Evolutionary conservation across 768 basidiomycete species (phyloP), one percentile per base, ranked within the genome.

Genomic region (Suillus alpinus): DNA sequence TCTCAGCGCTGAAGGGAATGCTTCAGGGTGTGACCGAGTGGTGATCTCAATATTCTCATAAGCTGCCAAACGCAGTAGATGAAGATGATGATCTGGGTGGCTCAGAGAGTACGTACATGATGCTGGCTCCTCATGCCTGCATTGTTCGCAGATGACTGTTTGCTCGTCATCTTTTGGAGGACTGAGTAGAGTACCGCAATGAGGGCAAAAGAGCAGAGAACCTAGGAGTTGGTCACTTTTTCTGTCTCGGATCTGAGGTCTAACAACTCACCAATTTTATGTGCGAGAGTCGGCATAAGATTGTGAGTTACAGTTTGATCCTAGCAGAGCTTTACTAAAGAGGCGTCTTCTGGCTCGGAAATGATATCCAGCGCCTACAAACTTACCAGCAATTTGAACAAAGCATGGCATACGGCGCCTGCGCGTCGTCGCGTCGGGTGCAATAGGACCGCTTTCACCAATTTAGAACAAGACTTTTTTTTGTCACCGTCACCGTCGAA

Each of bases 131-230:
- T 86, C 79, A 66, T 91, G 86, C 2, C 82, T 85, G 72, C 96
- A 99, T 69, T 95, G 93, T 71, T 93, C 92, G 76, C 97, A 99
- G 4, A 73, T 77, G 34, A 98, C 89, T n/a, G 77, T 77, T 51
- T 81, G 79, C 66, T 93, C 87, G 47, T 88, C 86, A 49, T 88
- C 89, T 66, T 78, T 78, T 0, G 97, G 97, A 23, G 94, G 76
- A 64, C 88, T 85, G 14, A 98, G 86, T 40, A 99, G 79, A 1
- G 93, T 96, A 14, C 94, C 94, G 66, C 97, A 99, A 61, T 86
- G 81, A 1, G 94, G 93, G 76, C 97, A 99, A 77, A 99, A 98
- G 43, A 98, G 79, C 29, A 98, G 80, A 1, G 95, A 95, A 57
- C 96, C 97, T 90, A 67, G 50, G 14, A 44, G 31, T 29, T 26